These are phyloP conservation scores for Hyaloscypha bicolor DNA, from an alignment of 495 filamentous ascomycete species.

Conservation along the genomic window DNA sequence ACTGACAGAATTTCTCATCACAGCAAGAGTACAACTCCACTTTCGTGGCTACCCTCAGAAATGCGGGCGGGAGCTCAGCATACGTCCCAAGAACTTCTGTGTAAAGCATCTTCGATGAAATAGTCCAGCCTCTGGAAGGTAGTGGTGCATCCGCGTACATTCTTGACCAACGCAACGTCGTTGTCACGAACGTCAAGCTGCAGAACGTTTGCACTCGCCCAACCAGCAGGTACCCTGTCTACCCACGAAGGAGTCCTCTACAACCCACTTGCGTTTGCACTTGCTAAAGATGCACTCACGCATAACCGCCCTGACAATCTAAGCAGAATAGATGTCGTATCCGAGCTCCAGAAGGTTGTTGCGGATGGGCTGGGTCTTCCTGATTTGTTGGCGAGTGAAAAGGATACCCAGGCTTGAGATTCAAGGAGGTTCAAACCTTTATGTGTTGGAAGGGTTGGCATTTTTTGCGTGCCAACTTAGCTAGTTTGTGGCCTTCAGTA, in stretches of 20 bases:
- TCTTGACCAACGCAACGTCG: slow-evolving; percentile 36
- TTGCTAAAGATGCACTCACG: slow-evolving; percentile 45
- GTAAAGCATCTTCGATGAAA: slow-evolving; percentile 46
- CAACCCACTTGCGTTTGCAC: slow-evolving; percentile 44
- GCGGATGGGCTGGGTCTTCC: slow-evolving; percentile 37
- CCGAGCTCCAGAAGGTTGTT: slow-evolving; percentile 35
- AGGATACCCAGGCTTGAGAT: not conserved
- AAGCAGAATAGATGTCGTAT: slow-evolving; percentile 46
- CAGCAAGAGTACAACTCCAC: slow-evolving; percentile 42
- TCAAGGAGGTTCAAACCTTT: not conserved
- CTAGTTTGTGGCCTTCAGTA: no score
- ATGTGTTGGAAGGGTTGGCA: no score
- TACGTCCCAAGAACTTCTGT: slow-evolving; percentile 53
- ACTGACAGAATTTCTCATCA: no score
- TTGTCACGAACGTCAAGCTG: slow-evolving; percentile 47
- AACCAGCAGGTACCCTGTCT: slow-evolving; percentile 43
- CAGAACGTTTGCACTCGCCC: slow-evolving; percentile 45
- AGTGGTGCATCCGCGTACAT: slow-evolving; percentile 45
- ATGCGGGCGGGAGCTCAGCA: slow-evolving; percentile 44
- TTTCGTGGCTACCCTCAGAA: slow-evolving; percentile 42
- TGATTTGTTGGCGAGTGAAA: slow-evolving; percentile 43
- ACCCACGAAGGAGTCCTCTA: slow-evolving; percentile 48
- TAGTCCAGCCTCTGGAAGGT: slow-evolving; percentile 47
- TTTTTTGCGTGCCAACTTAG: no score
- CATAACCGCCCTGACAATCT: slow-evolving; percentile 40